Evolutionary conservation across 179 eudicot species (phyloP), one percentile per base, ranked within the genome.

Genomic region (Gypsophila paniculata): DNA sequence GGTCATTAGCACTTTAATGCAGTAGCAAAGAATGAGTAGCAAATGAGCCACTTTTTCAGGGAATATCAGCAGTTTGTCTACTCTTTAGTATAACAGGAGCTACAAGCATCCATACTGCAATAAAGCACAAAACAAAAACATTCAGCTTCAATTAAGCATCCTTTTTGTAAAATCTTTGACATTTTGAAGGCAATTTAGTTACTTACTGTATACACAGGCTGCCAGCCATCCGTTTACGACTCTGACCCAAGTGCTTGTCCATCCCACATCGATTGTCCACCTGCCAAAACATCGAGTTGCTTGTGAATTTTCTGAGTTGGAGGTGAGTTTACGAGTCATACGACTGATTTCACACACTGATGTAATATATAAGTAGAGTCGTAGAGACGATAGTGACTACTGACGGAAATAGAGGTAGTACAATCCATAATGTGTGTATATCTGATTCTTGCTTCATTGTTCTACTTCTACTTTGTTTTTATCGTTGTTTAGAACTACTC

Each of bases 221-320:
- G 92, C 97, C n/a, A 91, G 74, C 97, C 95, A 91, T 74, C 86
- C 92, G 69, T 91, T 89, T 39, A 87, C 86, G 55, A 89, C 80
- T 83, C 90, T 89, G n/a, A 91, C 96, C 96, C 96, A 91, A 70
- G 97, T 86, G 73, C 97, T 91, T 68, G 97, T 89, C 97, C 95
- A 91, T 21, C 97, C 97, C 53, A 91, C 86, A 79, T 91, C 97
- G 70, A 91, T 86, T 18, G 95, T 91, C 89, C 89, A 91, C 86
- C 97, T 91, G 88, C 21, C 54, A 78, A 42, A n/a, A 44, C 17
- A 36, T 44, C 70, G 23, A 44, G 6, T 49, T 22, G 3, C 36
- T 23, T 22, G 10, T 65, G 17, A 65, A 8, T 18, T 65, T 44
- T 17, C 3, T 11, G 23, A 55, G 44, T 8, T 3, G 44, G 44